Evolutionary conservation across 495 filamentous ascomycete species (phyloP).

Genomic region (Cudoniella acicularis): DNA sequence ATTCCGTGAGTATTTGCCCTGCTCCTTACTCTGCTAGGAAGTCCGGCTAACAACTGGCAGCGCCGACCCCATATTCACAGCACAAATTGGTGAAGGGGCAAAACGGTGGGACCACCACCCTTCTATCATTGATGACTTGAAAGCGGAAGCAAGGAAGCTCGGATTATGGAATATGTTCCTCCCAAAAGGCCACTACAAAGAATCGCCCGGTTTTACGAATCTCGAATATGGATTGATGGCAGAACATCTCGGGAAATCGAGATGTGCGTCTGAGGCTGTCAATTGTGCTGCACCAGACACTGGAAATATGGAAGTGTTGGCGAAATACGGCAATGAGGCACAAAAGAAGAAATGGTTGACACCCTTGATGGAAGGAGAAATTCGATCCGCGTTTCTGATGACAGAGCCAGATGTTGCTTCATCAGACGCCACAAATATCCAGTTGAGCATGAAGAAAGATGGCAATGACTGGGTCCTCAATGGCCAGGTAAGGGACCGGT

Average conservation of each 20-base stretch:
- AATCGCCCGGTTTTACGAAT: conserved; percentile 88
- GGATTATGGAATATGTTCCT: conserved; percentile 99
- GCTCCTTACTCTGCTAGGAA: not conserved
- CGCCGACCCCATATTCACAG: conserved; percentile 71
- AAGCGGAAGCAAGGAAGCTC: conserved; percentile 74
- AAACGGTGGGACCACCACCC: conserved; percentile 76
- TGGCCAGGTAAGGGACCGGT: conserved; percentile 62
- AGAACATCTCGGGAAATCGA: conserved; percentile 78
- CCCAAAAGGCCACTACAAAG: conserved; percentile 87
- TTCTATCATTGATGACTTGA: conserved; percentile 79
- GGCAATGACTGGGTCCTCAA: conserved; percentile 84
- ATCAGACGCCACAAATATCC: conserved; percentile 85
- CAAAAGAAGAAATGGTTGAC: conserved; percentile 85
- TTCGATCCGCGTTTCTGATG: conserved; percentile 90
- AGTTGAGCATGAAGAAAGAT: conserved; percentile 72
- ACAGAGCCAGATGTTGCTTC: conserved; percentile 85
- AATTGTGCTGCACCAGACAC: conserved; percentile 92
- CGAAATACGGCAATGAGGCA: conserved; percentile 87
- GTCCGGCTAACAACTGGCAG: conserved; percentile 20
- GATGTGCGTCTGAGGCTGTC: conserved; percentile 77
- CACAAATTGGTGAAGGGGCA: conserved; percentile 70
- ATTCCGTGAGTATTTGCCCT: conserved; percentile 60
- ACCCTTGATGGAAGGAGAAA: conserved; percentile 79
- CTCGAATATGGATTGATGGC: conserved; percentile 93
- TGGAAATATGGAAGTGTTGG: conserved; percentile 93